Percentiles rank a stretch among this genome's conserved stretches.
These are phyloP conservation scores for Phytophthora fragariaefolia DNA, from an alignment of 352 stramenopile species.

Conservation along the genomic window DNA sequence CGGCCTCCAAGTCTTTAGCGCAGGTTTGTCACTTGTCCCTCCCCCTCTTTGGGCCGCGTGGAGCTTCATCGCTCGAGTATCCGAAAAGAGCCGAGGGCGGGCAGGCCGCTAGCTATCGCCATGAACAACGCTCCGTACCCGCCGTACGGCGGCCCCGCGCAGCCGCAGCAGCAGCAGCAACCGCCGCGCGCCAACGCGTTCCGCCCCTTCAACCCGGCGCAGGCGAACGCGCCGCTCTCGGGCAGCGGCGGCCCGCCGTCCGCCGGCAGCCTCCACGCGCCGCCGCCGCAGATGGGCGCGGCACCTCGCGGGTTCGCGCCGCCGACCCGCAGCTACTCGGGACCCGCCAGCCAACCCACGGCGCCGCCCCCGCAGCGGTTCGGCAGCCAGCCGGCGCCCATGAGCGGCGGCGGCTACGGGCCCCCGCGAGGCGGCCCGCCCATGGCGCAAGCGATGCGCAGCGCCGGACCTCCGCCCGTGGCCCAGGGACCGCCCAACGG, in stretches of 20 bases:
- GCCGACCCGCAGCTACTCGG: conserved; percentile 35
- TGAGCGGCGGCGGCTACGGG: conserved; percentile 44
- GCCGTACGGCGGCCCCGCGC: conserved; percentile 54
- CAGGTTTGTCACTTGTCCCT: neutral
- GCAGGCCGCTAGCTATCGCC: conserved; percentile 8
- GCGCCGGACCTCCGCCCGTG: conserved; percentile 21
- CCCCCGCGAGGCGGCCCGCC: conserved; percentile 20
- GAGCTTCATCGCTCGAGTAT: conserved; percentile 30
- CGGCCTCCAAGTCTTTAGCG: neutral
- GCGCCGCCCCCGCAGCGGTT: conserved; percentile 36
- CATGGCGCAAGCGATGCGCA: conserved; percentile 37
- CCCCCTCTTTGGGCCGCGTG: conserved; percentile 30
- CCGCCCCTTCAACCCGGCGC: conserved; percentile 71
- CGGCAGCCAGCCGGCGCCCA: conserved; percentile 25
- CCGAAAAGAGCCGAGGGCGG: conserved; percentile 20
- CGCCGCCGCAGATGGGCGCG: conserved; percentile 35
- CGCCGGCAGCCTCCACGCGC: conserved; percentile 23
- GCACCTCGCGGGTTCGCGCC: conserved; percentile 38
- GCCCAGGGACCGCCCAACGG: conserved; percentile 19
- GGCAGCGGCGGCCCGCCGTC: conserved; percentile 34
- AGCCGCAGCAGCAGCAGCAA: conserved; percentile 44
- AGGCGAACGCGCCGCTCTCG: conserved; percentile 48
- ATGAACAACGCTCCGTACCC: conserved; percentile 63
- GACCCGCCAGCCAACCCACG: conserved; percentile 41
- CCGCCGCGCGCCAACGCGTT: conserved; percentile 50